A percentile compares a stretch with the other conserved stretches of the same genome.
Conservation (phyloP, 2,329 filamentous ascomycete species). For the Ilyonectria robusta region DNA sequence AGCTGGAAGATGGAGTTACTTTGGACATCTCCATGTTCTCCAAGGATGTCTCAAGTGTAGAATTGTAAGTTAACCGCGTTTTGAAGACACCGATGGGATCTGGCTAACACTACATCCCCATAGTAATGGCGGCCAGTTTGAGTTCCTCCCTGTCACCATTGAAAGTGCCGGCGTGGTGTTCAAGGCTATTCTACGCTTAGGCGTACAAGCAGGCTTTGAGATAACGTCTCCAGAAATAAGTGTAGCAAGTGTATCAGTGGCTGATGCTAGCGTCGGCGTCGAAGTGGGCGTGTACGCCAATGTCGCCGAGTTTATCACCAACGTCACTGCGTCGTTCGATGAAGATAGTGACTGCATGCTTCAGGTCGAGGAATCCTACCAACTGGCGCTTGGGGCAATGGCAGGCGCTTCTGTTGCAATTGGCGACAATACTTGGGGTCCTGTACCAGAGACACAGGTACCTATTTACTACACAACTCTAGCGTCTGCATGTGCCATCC, state of each 20-base stretch:
- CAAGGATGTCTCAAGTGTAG: conserved; percentile 61
- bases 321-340: conserved; percentile 58
- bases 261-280: conserved; percentile 58
- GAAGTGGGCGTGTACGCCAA: conserved; percentile 65
- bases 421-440: conserved; percentile 63
- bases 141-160: conserved; percentile 69
- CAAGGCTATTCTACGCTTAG: conserved; percentile 63
- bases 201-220: conserved; percentile 60
- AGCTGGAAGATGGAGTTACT: conserved; percentile 64
- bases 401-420: conserved; percentile 67
- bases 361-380: conserved; percentile 63
- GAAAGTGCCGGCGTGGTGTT: conserved; percentile 58
- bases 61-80: conserved; percentile 58
- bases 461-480: conserved; percentile 69
- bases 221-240: conserved; percentile 22
- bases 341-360: conserved; percentile 59
- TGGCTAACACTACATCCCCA: neutral
- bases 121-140: conserved; percentile 67
- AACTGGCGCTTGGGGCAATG: conserved; percentile 66
- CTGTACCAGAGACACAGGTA: conserved; percentile 59
- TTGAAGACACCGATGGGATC: neutral
- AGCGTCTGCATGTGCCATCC: conserved; percentile 57
- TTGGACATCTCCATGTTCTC: conserved; percentile 67
- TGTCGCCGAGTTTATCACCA: conserved; percentile 68
- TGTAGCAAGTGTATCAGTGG: conserved; percentile 17